Conservation (phyloP, 257 asterid species). For the Petunia secreta region DNA sequence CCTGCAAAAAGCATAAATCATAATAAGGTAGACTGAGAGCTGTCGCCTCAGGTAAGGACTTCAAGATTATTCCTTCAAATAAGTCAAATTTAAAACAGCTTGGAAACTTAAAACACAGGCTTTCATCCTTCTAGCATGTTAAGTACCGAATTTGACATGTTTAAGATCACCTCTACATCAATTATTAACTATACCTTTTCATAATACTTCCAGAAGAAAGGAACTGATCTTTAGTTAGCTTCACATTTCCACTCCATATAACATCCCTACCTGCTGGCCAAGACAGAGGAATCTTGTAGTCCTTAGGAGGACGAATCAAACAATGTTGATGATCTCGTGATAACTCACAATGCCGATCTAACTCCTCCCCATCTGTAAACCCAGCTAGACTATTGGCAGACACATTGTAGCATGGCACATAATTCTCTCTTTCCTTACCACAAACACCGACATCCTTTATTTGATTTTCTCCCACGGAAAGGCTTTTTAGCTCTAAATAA, state of each 20-base stretch:
- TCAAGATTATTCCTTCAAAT: constrained; percentile 2
- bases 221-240: constrained; percentile 89
- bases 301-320: constrained; percentile 92
- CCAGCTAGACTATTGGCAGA: constrained; percentile 78
- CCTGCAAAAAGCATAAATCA: constrained; percentile 53
- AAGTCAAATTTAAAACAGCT: not conserved
- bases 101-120: not conserved
- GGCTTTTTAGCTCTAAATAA: constrained; percentile 62
- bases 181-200: constrained; percentile 62
- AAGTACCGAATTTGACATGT: not conserved
- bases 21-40: not conserved
- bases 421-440: constrained; percentile 84
- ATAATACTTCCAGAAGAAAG: constrained; percentile 99
- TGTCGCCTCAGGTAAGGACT: not conserved
- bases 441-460: constrained; percentile 68
- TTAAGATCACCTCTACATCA: constrained; percentile 6
- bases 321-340: constrained; percentile 61
- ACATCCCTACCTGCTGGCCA: constrained; percentile 98
- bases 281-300: constrained; percentile 84
- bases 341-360: constrained; percentile 88
- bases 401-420: constrained; percentile 90
- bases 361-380: constrained; percentile 79
- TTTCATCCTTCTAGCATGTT: constrained; percentile 9
- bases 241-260: constrained; percentile 92
- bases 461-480: constrained; percentile 49